Evolutionary conservation across 75 land plant species (phyloP).

Genomic region (Gnetum montanum): DNA sequence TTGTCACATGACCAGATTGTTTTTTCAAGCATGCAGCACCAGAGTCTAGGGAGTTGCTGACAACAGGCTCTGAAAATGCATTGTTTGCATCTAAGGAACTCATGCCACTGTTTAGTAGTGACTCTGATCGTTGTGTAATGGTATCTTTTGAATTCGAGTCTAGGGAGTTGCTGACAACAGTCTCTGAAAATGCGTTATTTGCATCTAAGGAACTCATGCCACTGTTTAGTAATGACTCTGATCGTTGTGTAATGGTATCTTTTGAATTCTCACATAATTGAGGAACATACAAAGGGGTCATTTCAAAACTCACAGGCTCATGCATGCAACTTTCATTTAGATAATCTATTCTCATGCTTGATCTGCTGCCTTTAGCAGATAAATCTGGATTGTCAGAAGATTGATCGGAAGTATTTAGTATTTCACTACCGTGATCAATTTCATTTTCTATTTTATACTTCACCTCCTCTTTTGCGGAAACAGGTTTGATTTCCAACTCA

Average conservation of each 20-base stretch:
- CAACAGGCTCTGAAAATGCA: not conserved
- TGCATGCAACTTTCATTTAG: constrained; percentile 6
- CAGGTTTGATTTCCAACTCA: not conserved
- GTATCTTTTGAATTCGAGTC: too few relatives aligned
- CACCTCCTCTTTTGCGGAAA: not conserved
- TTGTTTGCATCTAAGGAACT: constrained; percentile 1
- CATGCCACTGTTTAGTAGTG: constrained; percentile 24
- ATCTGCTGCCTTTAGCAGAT: constrained; percentile 1
- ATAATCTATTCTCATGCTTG: not conserved
- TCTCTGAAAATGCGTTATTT: too few relatives aligned
- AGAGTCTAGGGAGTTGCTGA: constrained; percentile 27
- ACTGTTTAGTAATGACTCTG: too few relatives aligned
- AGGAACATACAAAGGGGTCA: constrained; percentile 21
- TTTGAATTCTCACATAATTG: not conserved
- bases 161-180: constrained; percentile 25
- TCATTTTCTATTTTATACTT: not conserved
- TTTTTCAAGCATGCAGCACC: constrained; percentile 2
- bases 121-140: too few relatives aligned
- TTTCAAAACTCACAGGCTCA: not conserved
- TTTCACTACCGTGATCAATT: not conserved
- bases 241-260: constrained; percentile 4
- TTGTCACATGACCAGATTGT: not conserved
- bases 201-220: too few relatives aligned
- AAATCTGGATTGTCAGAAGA: not conserved
- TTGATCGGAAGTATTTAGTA: constrained; percentile 5